Conservation (phyloP, 2,329 filamentous ascomycete species). For the Microascus cirrosus region DNA sequence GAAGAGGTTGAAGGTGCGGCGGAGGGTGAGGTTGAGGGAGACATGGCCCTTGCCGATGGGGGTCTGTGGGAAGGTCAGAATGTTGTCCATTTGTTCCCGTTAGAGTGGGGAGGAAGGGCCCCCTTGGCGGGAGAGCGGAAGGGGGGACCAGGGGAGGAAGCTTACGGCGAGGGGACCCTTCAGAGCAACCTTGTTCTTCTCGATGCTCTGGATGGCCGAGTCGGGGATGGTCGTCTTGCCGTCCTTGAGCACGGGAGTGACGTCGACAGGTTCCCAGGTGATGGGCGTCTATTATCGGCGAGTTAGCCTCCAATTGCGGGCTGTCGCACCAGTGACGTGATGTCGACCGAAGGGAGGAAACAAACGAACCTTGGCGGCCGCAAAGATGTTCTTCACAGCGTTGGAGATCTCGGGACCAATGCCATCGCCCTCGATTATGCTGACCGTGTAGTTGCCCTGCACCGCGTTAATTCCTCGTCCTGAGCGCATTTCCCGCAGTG, state of each 20-base stretch:
- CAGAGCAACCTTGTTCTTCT: slow-evolving; percentile 91
- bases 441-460: slow-evolving; percentile 90
- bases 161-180: slow-evolving; percentile 93
- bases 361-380: slow-evolving; percentile 70
- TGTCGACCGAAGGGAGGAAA: slow-evolving; percentile 2
- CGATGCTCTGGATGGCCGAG: slow-evolving; percentile 84
- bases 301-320: background rate
- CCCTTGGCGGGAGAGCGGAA: background rate
- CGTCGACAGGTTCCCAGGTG: slow-evolving; percentile 94
- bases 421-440: slow-evolving; percentile 96
- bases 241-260: slow-evolving; percentile 85
- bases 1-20: slow-evolving; percentile 99
- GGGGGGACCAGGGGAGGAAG: slow-evolving; percentile 9
- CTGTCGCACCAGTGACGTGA: background rate
- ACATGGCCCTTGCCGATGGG: slow-evolving; percentile 98
- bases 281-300: slow-evolving; percentile 60
- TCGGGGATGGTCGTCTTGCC: slow-evolving; percentile 93
- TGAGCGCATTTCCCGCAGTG: slow-evolving; percentile 1
- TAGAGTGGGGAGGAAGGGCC: background rate
- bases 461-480: slow-evolving; percentile 20
- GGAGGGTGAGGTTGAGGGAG: slow-evolving; percentile 95
- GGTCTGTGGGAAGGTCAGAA: slow-evolving; percentile 41
- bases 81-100: background rate
- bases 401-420: slow-evolving; percentile 97
- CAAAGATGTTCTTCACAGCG: slow-evolving; percentile 98